A percentile compares a stretch with the other conserved stretches of the same genome.
These are phyloP conservation scores for Ceratocystis ficicola DNA, from an alignment of 2,329 filamentous ascomycete species.

Conservation along the genomic window DNA sequence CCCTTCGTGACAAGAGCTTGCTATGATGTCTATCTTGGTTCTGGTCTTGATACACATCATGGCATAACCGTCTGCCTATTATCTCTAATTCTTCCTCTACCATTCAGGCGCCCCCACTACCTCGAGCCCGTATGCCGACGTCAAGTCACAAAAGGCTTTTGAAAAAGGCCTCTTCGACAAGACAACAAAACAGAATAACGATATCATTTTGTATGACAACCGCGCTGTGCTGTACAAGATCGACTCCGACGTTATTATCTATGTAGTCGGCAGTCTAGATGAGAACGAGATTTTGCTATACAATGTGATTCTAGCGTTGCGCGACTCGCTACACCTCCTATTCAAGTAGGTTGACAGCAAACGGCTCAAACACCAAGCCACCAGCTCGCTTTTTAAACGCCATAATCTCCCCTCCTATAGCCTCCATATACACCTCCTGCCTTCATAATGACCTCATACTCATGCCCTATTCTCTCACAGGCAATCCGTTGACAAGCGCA, in stretches of 20 bases:
- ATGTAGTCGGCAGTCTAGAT: slow-evolving; percentile 78
- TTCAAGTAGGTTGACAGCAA: slow-evolving; percentile 57
- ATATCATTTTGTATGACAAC: slow-evolving; percentile 97
- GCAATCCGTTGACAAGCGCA: slow-evolving; percentile 93
- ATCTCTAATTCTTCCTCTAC: not conserved
- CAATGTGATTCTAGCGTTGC: slow-evolving; percentile 80
- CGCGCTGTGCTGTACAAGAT: slow-evolving; percentile 94
- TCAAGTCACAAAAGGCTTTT: slow-evolving; percentile 91
- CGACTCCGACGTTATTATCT: slow-evolving; percentile 93
- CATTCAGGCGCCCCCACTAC: slow-evolving; percentile 25
- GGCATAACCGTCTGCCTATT: not conserved
- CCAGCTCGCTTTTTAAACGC: not conserved
- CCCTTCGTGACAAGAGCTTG: too few species aligned
- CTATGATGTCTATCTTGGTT: too few species aligned
- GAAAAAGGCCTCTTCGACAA: slow-evolving; percentile 94
- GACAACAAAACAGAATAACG: slow-evolving; percentile 86
- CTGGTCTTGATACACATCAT: not conserved
- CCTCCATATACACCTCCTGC: not conserved
- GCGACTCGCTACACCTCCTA: slow-evolving; percentile 79
- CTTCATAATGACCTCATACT: slow-evolving; percentile 19
- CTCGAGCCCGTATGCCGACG: slow-evolving; percentile 66
- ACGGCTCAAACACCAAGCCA: too few species aligned
- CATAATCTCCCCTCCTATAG: too few species aligned
- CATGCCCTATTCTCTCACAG: slow-evolving; percentile 34
- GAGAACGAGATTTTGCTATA: slow-evolving; percentile 97